Percentiles rank a stretch among this genome's conserved stretches.
Evolutionary conservation across 345 rosid species (phyloP).

Genomic region (Eucalyptus coolabah): DNA sequence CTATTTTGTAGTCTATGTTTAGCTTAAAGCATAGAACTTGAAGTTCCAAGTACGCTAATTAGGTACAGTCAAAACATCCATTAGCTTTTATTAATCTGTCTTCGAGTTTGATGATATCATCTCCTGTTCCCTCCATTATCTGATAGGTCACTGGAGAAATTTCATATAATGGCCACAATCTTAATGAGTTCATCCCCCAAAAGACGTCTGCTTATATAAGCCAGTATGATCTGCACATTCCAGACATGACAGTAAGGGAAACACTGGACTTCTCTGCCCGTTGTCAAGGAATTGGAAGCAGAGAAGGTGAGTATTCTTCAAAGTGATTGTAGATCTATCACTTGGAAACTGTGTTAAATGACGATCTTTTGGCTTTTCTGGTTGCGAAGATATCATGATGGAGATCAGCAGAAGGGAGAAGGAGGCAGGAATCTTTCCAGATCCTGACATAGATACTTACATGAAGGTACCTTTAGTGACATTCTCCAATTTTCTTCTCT

Average conservation of each 20-base stretch:
- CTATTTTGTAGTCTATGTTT: not conserved
- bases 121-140: not conserved
- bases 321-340: not conserved
- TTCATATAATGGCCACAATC: not conserved
- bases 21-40: not conserved
- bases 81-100: not conserved
- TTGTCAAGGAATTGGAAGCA: constrained; percentile 10
- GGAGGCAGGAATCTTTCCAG: constrained; percentile 28
- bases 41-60: not conserved
- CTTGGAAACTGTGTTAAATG: not conserved
- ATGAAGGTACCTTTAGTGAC: constrained; percentile 20
- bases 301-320: constrained; percentile 10
- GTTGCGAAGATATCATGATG: constrained; percentile 13
- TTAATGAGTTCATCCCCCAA: not conserved
- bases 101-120: not conserved
- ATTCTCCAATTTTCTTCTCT: not conserved
- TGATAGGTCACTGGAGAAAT: constrained; percentile 21
- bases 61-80: not conserved
- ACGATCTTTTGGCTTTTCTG: not conserved
- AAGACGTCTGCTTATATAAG: constrained; percentile 1
- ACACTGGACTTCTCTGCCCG: constrained; percentile 5
- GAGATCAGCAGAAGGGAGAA: constrained; percentile 37
- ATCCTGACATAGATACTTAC: constrained; percentile 27
- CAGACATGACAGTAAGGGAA: constrained; percentile 9
- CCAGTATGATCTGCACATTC: constrained; percentile 2